These are phyloP conservation scores for Usnea hakonensis DNA, from an alignment of 495 filamentous ascomycete species.

Conservation along the genomic window DNA sequence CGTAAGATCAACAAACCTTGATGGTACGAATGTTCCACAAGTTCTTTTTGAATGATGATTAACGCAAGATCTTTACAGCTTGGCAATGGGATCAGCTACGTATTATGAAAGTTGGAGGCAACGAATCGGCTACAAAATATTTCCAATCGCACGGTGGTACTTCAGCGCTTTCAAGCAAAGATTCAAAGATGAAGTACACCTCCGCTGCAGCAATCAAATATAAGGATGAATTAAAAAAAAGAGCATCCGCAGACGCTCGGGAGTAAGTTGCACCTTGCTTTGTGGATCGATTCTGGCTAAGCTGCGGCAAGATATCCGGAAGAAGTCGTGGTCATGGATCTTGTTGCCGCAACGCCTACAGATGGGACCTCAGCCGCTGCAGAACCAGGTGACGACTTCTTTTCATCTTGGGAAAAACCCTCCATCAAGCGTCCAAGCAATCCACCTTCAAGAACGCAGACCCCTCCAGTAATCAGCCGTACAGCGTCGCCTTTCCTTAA, in stretches of 20 bases:
- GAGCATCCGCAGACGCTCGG: slow-evolving; percentile 70
- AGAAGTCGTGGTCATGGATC: slow-evolving; percentile 79
- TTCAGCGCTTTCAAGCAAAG: slow-evolving; percentile 89
- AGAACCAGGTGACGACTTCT: slow-evolving; percentile 79
- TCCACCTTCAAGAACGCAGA: slow-evolving; percentile 83
- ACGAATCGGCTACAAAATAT: slow-evolving; percentile 96
- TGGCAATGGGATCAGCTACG: slow-evolving; percentile 99
- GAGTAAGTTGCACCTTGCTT: slow-evolving; percentile 48
- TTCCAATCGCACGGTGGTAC: slow-evolving; percentile 94
- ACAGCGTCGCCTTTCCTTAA: slow-evolving; percentile 85
- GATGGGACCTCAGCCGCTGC: slow-evolving; percentile 64
- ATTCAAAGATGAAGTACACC: slow-evolving; percentile 92
- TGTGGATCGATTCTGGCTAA: slow-evolving; percentile 19
- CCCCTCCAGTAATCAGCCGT: slow-evolving; percentile 75
- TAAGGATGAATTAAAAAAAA: slow-evolving; percentile 84
- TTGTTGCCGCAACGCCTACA: slow-evolving; percentile 47
- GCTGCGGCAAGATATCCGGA: slow-evolving; percentile 57
- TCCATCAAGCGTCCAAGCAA: slow-evolving; percentile 94
- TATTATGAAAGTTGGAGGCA: slow-evolving; percentile 97
- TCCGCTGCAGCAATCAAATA: slow-evolving; percentile 86
- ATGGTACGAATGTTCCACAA: slow-evolving; percentile 60
- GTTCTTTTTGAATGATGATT: neutral
- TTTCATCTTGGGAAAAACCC: slow-evolving; percentile 97
- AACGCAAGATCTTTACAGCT: slow-evolving; percentile 46
- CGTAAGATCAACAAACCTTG: slow-evolving; percentile 94